Evolutionary conservation across 768 basidiomycete genomes (phyloP), one percentile per base, ranked within the genome.

Genomic region (Gautieria morchelliformis): DNA sequence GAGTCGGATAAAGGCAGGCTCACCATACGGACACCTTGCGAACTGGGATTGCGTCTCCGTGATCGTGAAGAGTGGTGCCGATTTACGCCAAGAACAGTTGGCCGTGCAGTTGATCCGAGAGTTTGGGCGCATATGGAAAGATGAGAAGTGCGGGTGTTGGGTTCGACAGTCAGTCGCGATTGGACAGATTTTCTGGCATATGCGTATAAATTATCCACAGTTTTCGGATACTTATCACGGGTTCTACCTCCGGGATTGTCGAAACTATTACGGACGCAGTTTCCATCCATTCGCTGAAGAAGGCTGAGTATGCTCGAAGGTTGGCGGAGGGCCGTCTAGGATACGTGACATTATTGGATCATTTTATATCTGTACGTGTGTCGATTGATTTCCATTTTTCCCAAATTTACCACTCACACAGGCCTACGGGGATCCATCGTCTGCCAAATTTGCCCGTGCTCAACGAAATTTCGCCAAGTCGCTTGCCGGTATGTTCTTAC

Each of bases 201-300:
- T 52, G 20, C 51, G 11, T 44, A 54, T 15, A 14, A 10, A 46
- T 59, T 49, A 35, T 15, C 51, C 49, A 5, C 63, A 96, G 94
- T 71, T 98, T 98, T 78, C 86, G 91, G 4, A 99, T 99, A 59
- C 71, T 97, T 58, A 95, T 97, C 60, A 96, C 93, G 1, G 93
- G 94, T 5, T 89, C 87, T 47, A 82, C 82, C 3, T 97, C 96
- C 12, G 96, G 94, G 22, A 71, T 99, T 51, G 92, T 99, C 0
- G 96, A 99, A 72, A 99, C 96, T 0, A 97, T 99, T 62, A 97
- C 93, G 4, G 96, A 99, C 63, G 89, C 95, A 0, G 93, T 98
- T 0, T 98, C 96, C 5, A 92, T 99, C 63, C 96, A 99, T 68
- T 98, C 96, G 1, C 96, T 99, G 70, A 99, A 99, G 77, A 99